phyloP scores from a whole-genome alignment of 2,329 filamentous ascomycete genomes.

The Knoxdaviesia capensis region DNA sequence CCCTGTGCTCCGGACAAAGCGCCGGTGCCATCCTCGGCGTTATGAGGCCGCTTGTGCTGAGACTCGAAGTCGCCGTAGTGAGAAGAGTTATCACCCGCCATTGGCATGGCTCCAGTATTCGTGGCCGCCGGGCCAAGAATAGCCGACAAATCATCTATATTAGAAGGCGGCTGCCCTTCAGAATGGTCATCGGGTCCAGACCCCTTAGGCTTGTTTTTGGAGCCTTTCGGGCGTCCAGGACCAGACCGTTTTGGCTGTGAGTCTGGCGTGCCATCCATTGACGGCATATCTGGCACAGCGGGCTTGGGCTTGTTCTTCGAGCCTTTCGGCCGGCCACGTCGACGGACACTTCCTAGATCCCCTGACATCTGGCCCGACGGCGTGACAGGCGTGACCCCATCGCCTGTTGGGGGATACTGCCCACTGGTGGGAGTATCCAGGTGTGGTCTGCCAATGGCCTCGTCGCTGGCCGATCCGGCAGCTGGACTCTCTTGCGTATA shows the following conservation, averaged over 20 bases:
- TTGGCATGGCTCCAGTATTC: no score
- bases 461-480: no score
- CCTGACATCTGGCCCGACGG: constrained; percentile 4
- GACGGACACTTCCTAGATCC: constrained; percentile 4
- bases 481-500: no score
- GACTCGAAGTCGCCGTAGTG: no score
- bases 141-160: no score
- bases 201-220: constrained; percentile 19
- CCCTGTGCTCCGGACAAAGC: no score
- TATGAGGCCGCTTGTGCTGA: no score
- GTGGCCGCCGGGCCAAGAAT: no score
- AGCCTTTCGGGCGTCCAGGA: constrained; percentile 30
- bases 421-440: neutral
- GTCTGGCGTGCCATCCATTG: constrained; percentile 2
- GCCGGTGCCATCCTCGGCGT: no score
- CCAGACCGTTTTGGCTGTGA: neutral
- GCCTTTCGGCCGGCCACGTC: constrained; percentile 33
- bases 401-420: constrained; percentile 2
- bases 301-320: constrained; percentile 20
- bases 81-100: no score
- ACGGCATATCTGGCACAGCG: neutral
- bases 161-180: constrained; percentile 2
- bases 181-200: neutral
- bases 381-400: constrained; percentile 3
- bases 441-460: no score